Conservation (phyloP, 352 stramenopile species). For the Phytophthora hybrid region DNA sequence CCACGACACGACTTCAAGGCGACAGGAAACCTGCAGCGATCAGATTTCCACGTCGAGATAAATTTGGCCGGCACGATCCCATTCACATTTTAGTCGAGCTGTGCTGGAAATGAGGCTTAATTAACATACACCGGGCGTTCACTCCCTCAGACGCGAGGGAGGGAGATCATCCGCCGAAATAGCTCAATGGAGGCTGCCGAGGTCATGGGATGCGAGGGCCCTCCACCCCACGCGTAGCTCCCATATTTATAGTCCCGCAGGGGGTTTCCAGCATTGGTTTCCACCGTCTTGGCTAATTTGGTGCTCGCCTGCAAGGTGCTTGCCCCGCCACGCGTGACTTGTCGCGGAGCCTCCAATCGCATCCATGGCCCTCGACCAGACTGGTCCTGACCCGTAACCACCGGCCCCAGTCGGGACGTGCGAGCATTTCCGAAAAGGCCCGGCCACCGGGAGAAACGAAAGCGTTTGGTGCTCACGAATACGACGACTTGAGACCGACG, state of each 20-base stretch:
- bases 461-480: conserved; percentile 12
- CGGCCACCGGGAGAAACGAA: conserved; percentile 32
- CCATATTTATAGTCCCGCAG: conserved; percentile 22
- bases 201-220: conserved; percentile 1
- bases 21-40: not conserved
- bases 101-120: not conserved
- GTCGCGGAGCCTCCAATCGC: conserved; percentile 16
- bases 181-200: conserved; percentile 5
- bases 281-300: conserved; percentile 10
- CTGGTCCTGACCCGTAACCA: conserved; percentile 34
- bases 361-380: not conserved
- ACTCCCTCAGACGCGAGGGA: not conserved
- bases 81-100: not conserved
- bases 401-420: conserved; percentile 24
- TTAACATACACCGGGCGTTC: not conserved
- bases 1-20: not conserved
- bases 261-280: conserved; percentile 21
- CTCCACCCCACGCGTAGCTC: not conserved
- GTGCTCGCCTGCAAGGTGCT: not conserved
- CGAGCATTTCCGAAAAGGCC: conserved; percentile 42
- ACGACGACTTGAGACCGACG: conserved; percentile 14
- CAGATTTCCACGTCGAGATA: not conserved
- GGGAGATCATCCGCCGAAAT: not conserved
- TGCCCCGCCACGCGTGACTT: not conserved
- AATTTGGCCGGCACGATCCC: not conserved